These are phyloP conservation scores for Schoenoplectus triqueter DNA, from an alignment of 202 grass and related monocot genomes.

Conservation along the genomic window DNA sequence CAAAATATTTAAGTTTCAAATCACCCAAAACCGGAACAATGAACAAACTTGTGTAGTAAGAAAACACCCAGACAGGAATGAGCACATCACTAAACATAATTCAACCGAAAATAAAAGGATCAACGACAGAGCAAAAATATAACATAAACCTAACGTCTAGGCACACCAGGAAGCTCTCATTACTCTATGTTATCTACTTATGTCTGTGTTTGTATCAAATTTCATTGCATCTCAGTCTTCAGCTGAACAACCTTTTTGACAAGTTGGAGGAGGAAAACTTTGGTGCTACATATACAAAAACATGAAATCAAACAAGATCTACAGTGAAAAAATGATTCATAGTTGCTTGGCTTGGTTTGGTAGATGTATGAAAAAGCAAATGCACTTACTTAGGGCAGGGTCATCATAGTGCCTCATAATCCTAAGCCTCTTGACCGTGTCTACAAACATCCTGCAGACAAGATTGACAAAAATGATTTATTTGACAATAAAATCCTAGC, in stretches of 20 bases:
- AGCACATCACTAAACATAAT: slow-evolving; percentile 20
- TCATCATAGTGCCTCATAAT: slow-evolving; percentile 73
- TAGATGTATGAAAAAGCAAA: background rate
- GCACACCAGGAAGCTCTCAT: slow-evolving; percentile 5
- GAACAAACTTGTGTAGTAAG: slow-evolving; percentile 22
- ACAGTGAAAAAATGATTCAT: background rate
- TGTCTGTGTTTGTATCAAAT: background rate
- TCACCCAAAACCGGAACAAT: slow-evolving; percentile 12
- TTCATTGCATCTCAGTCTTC: background rate
- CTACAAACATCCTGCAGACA: slow-evolving; percentile 67
- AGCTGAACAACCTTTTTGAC: slow-evolving; percentile 20
- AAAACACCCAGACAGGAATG: background rate
- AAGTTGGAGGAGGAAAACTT: slow-evolving; percentile 13
- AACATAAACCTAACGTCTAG: slow-evolving; percentile 1
- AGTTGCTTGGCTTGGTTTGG: background rate
- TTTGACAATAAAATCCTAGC: background rate
- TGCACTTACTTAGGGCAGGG: slow-evolving; percentile 52
- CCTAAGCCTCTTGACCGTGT: slow-evolving; percentile 71
- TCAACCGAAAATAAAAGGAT: background rate
- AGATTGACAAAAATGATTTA: slow-evolving; percentile 18
- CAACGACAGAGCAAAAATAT: background rate
- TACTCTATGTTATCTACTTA: slow-evolving; percentile 16
- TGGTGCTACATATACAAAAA: background rate
- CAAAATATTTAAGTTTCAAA: slow-evolving; percentile 12
- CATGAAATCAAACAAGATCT: background rate